phyloP scores from a whole-genome alignment of 2,329 filamentous ascomycete genomes.

The Penicillium sp. region DNA sequence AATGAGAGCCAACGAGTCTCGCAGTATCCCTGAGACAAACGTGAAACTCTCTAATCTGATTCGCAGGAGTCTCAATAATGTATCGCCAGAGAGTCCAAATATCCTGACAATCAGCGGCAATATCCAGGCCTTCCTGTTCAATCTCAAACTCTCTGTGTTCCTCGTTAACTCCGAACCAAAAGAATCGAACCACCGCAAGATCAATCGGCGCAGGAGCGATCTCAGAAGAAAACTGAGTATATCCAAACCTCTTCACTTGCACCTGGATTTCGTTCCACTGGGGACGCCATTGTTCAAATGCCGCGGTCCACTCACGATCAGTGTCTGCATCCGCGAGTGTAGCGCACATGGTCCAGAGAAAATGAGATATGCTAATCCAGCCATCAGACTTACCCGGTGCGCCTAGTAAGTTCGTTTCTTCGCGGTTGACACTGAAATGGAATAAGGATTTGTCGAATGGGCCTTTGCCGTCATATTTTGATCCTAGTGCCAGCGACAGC shows the following conservation, averaged over 20 bases:
- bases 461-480: background rate
- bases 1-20: background rate
- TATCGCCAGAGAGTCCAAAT: slow-evolving; percentile 3
- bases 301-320: background rate
- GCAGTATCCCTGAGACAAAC: background rate
- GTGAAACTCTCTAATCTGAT: background rate
- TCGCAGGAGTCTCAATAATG: background rate
- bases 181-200: background rate
- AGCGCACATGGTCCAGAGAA: slow-evolving; percentile 7
- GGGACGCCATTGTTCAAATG: background rate
- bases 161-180: background rate
- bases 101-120: background rate
- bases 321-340: background rate
- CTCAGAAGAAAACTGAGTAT: background rate
- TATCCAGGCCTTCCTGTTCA: background rate
- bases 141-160: background rate
- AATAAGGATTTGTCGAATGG: background rate
- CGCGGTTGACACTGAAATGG: background rate
- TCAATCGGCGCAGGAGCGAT: background rate
- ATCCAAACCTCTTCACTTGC: background rate
- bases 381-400: slow-evolving; percentile 1
- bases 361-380: slow-evolving; percentile 3
- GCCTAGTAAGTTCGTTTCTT: background rate
- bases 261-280: background rate
- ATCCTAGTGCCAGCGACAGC: background rate